Evolutionary conservation across 1,284 basidiomycete genomes (phyloP), one percentile per base, ranked within the genome.

Genomic region (Thecaphora frezii): DNA sequence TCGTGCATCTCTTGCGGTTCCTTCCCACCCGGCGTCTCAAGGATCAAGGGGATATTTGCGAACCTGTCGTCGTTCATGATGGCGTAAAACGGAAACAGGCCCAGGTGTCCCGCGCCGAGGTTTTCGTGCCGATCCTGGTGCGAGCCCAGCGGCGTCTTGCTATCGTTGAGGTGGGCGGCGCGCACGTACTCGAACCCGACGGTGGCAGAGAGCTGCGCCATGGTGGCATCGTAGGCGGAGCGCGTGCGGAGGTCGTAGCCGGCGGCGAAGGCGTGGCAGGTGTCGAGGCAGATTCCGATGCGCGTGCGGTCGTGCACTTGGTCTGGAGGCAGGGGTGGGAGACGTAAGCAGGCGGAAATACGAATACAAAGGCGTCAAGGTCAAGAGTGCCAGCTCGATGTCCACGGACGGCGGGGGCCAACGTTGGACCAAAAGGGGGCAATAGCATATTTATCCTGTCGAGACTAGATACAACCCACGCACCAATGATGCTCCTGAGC

Each of bases 231-330:
- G 58, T 81, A 80, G 0, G 75, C 55, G n/a, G 77, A 75, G 7
- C 73, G 68, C 0, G 87, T 88, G 19, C 88, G 83, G 36, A 93
- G 84, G 73, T 92, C 89, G 73, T 92, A 91, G 0, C 90, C 89
- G 0, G 90, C 88, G 5, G 90, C 88, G 61, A 90, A 90, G 69
- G 87, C 82, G 80, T 93, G 90, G 86, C 90, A 92, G 0, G 91
- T 92, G 80, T 93, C 91, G 51, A 93, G 80, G 78, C 90, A 93
- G 1, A 92, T 86, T 0, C 89, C 88, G 0, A 93, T 86, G 33
- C 90, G 81, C 0, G 80, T 79, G 79, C 91, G 91, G 74, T 92
- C 86, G 5, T 86, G 81, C 1, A 93, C 88, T n/a, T 45, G 38
- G 5, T 43, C 33, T 36, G 33, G 28, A 30, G 4, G 33, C 3